phyloP scores from a whole-genome alignment of 352 stramenopile species.

The Phytopythium helicoides region DNA sequence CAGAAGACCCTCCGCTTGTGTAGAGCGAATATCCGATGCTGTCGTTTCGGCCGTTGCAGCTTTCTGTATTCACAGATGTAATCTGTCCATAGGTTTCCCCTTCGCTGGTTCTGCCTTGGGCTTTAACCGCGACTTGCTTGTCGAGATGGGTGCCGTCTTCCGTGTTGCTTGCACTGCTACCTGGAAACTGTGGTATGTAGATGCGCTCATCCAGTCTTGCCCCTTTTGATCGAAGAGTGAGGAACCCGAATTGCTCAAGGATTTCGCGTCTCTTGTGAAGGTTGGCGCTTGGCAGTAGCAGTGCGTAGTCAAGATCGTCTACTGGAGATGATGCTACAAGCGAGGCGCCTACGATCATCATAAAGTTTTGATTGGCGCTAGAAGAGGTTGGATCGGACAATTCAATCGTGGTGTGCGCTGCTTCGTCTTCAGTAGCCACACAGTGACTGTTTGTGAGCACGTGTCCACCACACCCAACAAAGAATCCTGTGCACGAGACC shows the following conservation, averaged over 20 bases:
- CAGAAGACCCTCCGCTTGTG: slow-evolving; percentile 49
- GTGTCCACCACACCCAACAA: slow-evolving; percentile 53
- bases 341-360: slow-evolving; percentile 23
- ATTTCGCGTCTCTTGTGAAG: slow-evolving; percentile 6
- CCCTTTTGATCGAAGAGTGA: slow-evolving; percentile 23
- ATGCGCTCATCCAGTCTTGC: slow-evolving; percentile 29
- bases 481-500: slow-evolving; percentile 52
- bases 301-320: slow-evolving; percentile 33
- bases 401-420: slow-evolving; percentile 36
- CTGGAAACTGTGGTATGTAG: slow-evolving; percentile 57
- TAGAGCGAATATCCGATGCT: slow-evolving; percentile 42
- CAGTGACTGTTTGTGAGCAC: slow-evolving; percentile 63
- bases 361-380: slow-evolving; percentile 18
- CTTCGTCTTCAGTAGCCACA: slow-evolving; percentile 25
- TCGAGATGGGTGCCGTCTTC: slow-evolving; percentile 6
- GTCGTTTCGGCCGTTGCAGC: slow-evolving; percentile 30
- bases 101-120: not conserved
- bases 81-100: slow-evolving; percentile 19
- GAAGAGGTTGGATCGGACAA: slow-evolving; percentile 32
- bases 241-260: slow-evolving; percentile 35
- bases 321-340: slow-evolving; percentile 28
- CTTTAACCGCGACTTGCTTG: slow-evolving; percentile 54
- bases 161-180: slow-evolving; percentile 1
- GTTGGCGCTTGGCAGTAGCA: slow-evolving; percentile 22
- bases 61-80: slow-evolving; percentile 15